Evolutionary conservation across 1,284 basidiomycete genomes (phyloP).

Genomic region (Sphagnurus paluster): DNA sequence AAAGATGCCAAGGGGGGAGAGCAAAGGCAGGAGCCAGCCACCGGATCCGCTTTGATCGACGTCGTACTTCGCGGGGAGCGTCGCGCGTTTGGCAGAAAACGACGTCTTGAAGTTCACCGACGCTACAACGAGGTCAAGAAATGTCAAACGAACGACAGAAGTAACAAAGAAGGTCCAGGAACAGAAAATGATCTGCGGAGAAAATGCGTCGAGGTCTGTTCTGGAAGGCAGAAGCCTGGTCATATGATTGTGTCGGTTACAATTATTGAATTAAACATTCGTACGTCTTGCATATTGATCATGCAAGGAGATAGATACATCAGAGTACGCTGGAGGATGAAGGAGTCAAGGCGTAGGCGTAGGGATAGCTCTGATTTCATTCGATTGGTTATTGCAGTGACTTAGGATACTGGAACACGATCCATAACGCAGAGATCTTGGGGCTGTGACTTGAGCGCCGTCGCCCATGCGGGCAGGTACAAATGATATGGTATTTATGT

Average conservation of each 20-base stretch:
- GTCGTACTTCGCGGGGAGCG: not conserved
- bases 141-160: slow-evolving; percentile 18
- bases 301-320: slow-evolving; percentile 8
- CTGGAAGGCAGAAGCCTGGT: slow-evolving; percentile 10
- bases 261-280: slow-evolving; percentile 17
- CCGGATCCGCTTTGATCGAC: slow-evolving; percentile 8
- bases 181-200: slow-evolving; percentile 20
- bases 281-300: slow-evolving; percentile 16
- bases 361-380: no score
- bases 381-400: no score
- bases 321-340: no score
- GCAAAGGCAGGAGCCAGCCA: not conserved
- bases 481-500: not conserved
- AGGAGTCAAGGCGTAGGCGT: no score
- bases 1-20: not conserved
- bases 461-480: not conserved
- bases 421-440: not conserved
- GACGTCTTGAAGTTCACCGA: slow-evolving; percentile 4
- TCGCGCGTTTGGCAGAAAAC: slow-evolving; percentile 6
- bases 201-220: slow-evolving; percentile 11
- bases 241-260: slow-evolving; percentile 20
- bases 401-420: not conserved
- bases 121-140: slow-evolving; percentile 8
- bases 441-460: not conserved
- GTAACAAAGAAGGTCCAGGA: slow-evolving; percentile 17